phyloP scores from a whole-genome alignment of 306 rosid species.

The Malus asiatica region DNA sequence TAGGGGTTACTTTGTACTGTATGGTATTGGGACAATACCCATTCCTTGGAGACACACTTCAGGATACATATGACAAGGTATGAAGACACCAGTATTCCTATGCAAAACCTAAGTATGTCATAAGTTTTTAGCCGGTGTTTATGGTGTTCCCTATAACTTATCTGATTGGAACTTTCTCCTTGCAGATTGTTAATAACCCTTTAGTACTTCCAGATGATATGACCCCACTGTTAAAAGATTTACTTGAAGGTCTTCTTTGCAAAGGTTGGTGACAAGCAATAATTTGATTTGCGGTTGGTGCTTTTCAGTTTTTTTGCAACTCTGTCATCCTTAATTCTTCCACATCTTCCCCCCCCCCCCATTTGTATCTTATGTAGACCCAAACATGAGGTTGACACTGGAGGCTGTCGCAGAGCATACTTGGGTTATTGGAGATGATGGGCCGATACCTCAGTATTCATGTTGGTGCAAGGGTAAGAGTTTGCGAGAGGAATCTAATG shows the following conservation, averaged over 20 bases:
- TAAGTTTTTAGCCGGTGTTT: not conserved
- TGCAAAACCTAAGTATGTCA: not conserved
- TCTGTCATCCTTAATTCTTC: not conserved
- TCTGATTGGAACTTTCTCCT: constrained; percentile 1
- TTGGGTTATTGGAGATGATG: constrained; percentile 78
- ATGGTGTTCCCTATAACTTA: not conserved
- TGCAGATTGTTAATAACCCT: constrained; percentile 80
- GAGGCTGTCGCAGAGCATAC: constrained; percentile 49
- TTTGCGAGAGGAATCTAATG: constrained; percentile 30
- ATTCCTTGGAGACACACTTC: constrained; percentile 94
- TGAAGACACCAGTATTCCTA: not conserved
- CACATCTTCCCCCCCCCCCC: no score
- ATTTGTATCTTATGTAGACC: constrained; percentile 40
- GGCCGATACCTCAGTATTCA: constrained; percentile 51
- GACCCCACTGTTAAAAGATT: constrained; percentile 56
- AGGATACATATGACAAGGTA: constrained; percentile 96
- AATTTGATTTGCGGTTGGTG: not conserved
- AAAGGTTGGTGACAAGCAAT: constrained; percentile 47
- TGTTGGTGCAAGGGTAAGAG: constrained; percentile 87
- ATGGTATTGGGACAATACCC: constrained; percentile 86
- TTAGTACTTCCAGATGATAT: constrained; percentile 61
- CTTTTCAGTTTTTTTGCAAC: not conserved
- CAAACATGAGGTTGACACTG: constrained; percentile 61
- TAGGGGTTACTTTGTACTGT: constrained; percentile 92
- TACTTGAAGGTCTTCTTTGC: constrained; percentile 80